Evolutionary conservation across 805 yeast species (phyloP), one percentile per base, ranked within the genome.

Genomic region (Suhomyces prunicola): DNA sequence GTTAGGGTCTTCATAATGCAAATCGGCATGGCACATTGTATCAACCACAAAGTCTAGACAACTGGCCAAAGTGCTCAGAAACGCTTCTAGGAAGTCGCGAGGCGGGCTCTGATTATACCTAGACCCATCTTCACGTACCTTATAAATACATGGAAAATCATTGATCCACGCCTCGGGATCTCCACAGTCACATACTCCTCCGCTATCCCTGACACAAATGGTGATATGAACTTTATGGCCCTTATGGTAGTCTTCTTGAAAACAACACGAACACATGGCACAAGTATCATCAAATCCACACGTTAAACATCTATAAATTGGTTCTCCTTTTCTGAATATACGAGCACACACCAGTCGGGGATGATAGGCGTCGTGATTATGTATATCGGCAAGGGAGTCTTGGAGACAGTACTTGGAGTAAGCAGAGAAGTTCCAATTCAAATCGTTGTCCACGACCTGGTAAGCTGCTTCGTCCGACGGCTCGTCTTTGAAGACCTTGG

Each of bases 161-260:
- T 67, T 67, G 4, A 74, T 78, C 91, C 96, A 90, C 0, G 96
- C 96, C 62, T 88, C 96, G 0, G 84, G 82, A 62, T 90, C 96
- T 4, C 97, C 96, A 67, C 97, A 90, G 63, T 90, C 97, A 66
- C 96, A 88, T 17, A 86, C 87, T 0, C 94, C 94, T 39, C 92
- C 89, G 53, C 82, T 87, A 55, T 83, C 87, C 50, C 88, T 74
- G 44, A 81, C 82, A 53, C 86, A 81, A 6, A 88, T 82, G 40
- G 82, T 76, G 15, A 84, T 80, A 52, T 85, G 81, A 7, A 88
- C 85, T 46, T 83, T 80, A 66, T 92, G 98, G 45, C 84, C 93
- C 35, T 65, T 63, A 68, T 92, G 98, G 51, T 80, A 77, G 4
- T 81, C 83, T 2, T 84, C 82, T 48, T 85, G 82, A 69, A 76